Conservation (phyloP, 805 yeast species). For the Candida michaelii region DNA sequence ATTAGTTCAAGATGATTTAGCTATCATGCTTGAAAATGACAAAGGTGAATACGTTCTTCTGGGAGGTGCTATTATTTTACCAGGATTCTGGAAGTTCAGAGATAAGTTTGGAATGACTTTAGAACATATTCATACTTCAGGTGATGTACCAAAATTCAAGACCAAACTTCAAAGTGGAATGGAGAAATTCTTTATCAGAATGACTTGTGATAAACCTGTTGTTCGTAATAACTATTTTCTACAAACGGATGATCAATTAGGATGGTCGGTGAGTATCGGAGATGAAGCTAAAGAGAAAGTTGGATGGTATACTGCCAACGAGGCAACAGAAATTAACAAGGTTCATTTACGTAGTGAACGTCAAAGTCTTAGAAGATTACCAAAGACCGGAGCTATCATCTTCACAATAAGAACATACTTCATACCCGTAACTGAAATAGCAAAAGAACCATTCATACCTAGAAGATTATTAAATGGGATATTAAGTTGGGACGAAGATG, state of each 20-base stretch:
- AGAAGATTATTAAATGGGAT: conserved; percentile 59
- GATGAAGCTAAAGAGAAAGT: conserved; percentile 49
- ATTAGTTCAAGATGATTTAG: conserved; percentile 65
- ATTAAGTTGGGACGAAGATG: conserved; percentile 59
- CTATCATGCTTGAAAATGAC: conserved; percentile 60
- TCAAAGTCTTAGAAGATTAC: conserved; percentile 61
- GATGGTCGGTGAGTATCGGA: conserved; percentile 67
- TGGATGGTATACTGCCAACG: conserved; percentile 64
- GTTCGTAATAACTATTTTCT: conserved; percentile 65
- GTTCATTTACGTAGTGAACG: conserved; percentile 63
- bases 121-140: conserved; percentile 59
- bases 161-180: conserved; percentile 59
- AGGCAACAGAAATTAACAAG: conserved; percentile 46
- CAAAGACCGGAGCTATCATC: conserved; percentile 54
- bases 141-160: conserved; percentile 66
- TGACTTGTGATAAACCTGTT: conserved; percentile 61
- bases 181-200: conserved; percentile 63
- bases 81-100: conserved; percentile 68
- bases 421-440: conserved; percentile 51
- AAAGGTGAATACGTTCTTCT: conserved; percentile 57
- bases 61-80: conserved; percentile 62
- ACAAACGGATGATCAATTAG: conserved; percentile 61
- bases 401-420: conserved; percentile 68
- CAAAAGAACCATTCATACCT: conserved; percentile 62
- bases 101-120: conserved; percentile 60